Percentiles rank a stretch among this genome's conserved stretches.
Evolutionary conservation across 2,329 filamentous ascomycete species (phyloP).

Genomic region (Fusarium subtropicale): DNA sequence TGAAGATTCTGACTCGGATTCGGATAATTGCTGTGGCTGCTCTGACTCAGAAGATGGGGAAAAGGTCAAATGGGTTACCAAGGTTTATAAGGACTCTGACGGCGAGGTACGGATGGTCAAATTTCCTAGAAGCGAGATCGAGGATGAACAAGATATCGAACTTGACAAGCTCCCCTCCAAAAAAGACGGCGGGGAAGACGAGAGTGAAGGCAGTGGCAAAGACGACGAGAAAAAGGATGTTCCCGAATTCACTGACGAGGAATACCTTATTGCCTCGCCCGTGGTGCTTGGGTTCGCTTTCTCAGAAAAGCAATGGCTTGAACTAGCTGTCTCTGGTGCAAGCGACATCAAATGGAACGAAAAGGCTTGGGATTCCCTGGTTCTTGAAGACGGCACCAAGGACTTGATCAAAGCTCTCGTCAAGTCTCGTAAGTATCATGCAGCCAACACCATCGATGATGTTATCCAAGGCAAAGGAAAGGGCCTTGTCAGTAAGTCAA

Average conservation of each 20-base stretch:
- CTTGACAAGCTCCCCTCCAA: constrained; percentile 64
- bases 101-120: constrained; percentile 53
- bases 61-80: constrained; percentile 61
- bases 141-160: constrained; percentile 57
- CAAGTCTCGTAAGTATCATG: constrained; percentile 84
- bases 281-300: constrained; percentile 90
- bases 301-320: constrained; percentile 89
- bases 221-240: constrained; percentile 11
- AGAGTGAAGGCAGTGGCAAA: constrained; percentile 9
- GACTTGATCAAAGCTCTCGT: constrained; percentile 80
- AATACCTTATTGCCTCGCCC: constrained; percentile 84
- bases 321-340: constrained; percentile 84
- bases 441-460: constrained; percentile 84
- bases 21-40: constrained; percentile 53
- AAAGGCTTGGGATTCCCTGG: constrained; percentile 82
- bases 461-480: constrained; percentile 87
- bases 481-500: constrained; percentile 73
- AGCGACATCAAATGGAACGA: constrained; percentile 88
- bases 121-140: constrained; percentile 47
- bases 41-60: constrained; percentile 58
- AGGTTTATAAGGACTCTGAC: constrained; percentile 61
- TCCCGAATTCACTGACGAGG: constrained; percentile 78
- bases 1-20: constrained; percentile 58
- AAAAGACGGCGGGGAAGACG: not conserved
- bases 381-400: constrained; percentile 72